These are phyloP conservation scores for Paraleonurus japonicus DNA, from an alignment of 257 asterid genomes.

Conservation along the genomic window DNA sequence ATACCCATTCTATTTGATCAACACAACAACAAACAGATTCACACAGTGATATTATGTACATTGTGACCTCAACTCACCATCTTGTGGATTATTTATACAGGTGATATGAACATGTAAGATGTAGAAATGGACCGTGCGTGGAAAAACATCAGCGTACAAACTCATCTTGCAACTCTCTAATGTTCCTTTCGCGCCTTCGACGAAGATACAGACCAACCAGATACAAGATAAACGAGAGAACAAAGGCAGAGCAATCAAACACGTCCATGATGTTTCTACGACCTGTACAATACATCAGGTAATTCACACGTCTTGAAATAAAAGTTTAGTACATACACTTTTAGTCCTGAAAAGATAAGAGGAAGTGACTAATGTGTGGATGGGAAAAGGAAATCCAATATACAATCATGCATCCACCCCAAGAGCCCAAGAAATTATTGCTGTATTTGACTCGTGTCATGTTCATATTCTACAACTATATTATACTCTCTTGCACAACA, in stretches of 20 bases:
- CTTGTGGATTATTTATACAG: background rate
- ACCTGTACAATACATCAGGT: slow-evolving; percentile 37
- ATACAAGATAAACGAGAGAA: slow-evolving; percentile 48
- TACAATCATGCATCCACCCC: background rate
- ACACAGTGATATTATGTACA: background rate
- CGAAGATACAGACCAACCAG: slow-evolving; percentile 47
- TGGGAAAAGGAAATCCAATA: background rate
- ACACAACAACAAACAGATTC: background rate
- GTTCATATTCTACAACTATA: background rate
- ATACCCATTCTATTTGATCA: background rate
- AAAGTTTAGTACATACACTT: background rate
- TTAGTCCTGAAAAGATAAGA: background rate
- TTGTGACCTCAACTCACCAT: background rate
- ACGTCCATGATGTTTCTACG: slow-evolving; percentile 42
- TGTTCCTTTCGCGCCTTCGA: slow-evolving; percentile 48
- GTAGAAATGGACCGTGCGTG: background rate
- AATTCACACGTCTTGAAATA: background rate
- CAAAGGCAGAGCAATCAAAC: slow-evolving; percentile 57
- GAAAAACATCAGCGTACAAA: background rate
- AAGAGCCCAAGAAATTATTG: background rate
- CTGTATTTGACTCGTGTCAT: background rate
- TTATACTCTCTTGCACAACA: background rate
- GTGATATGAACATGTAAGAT: background rate
- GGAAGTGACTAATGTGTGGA: background rate
- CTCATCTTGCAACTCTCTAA: slow-evolving; percentile 41